Conservation (phyloP, 495 filamentous ascomycete genomes). For the Annulohypoxylon nitens region DNA sequence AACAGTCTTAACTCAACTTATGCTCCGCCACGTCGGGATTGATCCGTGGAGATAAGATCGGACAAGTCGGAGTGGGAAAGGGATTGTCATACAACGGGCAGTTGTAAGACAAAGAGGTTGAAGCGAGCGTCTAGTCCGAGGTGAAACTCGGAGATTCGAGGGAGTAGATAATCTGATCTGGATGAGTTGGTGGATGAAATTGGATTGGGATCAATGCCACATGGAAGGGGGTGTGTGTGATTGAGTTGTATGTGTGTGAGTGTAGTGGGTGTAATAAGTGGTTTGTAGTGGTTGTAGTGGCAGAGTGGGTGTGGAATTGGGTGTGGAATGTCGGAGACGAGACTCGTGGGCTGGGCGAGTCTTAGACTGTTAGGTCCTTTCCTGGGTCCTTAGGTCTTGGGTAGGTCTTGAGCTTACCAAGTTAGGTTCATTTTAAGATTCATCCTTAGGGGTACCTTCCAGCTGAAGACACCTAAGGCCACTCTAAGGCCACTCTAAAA, state of each 20-base stretch:
- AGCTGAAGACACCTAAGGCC: not conserved
- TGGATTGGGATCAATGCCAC: conserved; percentile 26
- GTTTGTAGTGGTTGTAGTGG: no score
- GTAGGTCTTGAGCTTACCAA: conserved; percentile 1
- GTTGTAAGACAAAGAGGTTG: conserved; percentile 11
- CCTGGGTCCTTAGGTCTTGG: no score
- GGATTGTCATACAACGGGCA: conserved; percentile 10
- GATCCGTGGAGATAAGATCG: conserved; percentile 48
- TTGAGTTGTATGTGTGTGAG: not conserved
- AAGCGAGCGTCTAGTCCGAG: conserved; percentile 39
- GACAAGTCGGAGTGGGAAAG: conserved; percentile 26
- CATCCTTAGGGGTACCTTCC: not conserved
- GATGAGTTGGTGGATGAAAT: conserved; percentile 28
- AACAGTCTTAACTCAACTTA: not conserved
- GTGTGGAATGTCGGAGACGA: not conserved
- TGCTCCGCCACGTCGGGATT: conserved; percentile 44
- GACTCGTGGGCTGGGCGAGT: conserved; percentile 6
- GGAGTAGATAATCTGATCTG: conserved; percentile 41
- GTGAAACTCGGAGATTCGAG: conserved; percentile 49
- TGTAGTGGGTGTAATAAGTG: no score
- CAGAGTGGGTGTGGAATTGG: not conserved
- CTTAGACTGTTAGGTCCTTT: not conserved
- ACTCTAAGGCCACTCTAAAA: no score
- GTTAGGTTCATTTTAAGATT: not conserved
- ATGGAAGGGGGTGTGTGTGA: conserved; percentile 25